Evolutionary conservation across 305 asterid species (phyloP).

Genomic region (Fraxinus angustifolia): DNA sequence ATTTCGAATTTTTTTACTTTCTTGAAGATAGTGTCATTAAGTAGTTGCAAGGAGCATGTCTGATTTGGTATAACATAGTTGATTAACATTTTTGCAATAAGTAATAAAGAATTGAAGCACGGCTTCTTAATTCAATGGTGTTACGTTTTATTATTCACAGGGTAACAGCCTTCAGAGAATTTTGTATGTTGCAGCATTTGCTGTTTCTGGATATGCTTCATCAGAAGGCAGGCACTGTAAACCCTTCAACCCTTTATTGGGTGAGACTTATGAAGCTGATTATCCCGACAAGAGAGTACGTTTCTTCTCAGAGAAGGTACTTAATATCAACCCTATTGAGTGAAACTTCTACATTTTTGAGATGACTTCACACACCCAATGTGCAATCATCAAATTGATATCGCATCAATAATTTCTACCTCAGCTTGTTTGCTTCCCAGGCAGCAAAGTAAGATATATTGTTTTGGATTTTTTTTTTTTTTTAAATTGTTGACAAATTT

Average conservation of each 20-base stretch:
- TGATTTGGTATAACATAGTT: background rate
- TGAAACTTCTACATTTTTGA: background rate
- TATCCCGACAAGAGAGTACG: constrained; percentile 84
- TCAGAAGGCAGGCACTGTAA: constrained; percentile 86
- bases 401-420: background rate
- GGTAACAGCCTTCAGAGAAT: constrained; percentile 83
- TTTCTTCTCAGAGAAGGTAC: constrained; percentile 87
- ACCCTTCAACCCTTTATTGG: constrained; percentile 93
- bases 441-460: background rate
- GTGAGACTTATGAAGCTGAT: constrained; percentile 97
- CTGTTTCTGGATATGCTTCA: constrained; percentile 97
- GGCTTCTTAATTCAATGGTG: background rate
- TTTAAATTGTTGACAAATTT: constrained; percentile 18
- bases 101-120: background rate
- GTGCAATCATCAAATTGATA: background rate
- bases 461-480: background rate
- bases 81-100: background rate
- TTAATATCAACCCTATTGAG: background rate
- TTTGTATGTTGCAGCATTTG: constrained; percentile 86
- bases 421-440: background rate
- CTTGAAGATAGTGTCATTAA: background rate
- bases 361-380: background rate
- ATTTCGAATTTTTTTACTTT: background rate
- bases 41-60: background rate
- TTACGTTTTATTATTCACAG: constrained; percentile 36